A percentile compares a stretch with the other conserved stretches of the same genome.
Evolutionary conservation across 1,139 yeast genomes (phyloP).

Genomic region (Trichomonascaceae sp.): DNA sequence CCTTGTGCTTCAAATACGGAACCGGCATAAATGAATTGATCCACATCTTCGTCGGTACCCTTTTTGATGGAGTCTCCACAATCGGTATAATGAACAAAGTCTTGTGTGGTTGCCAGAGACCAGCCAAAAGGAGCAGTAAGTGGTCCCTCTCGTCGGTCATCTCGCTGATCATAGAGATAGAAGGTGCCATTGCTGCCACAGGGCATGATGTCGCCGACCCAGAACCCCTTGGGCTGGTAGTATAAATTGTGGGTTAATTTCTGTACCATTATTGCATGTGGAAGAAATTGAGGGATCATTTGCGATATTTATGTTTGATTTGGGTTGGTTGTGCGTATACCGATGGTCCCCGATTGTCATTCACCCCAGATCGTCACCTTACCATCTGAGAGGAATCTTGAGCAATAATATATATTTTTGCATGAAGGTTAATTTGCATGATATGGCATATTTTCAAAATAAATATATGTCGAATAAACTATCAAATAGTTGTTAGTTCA

Average conservation of each 20-base stretch:
- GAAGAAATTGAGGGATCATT: background rate
- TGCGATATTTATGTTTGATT: background rate
- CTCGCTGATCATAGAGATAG: conserved; percentile 11
- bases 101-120: conserved; percentile 11
- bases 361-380: background rate
- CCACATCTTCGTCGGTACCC: conserved; percentile 10
- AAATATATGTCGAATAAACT: no score
- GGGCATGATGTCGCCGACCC: conserved; percentile 13
- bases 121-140: conserved; percentile 12
- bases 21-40: conserved; percentile 11
- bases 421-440: no score
- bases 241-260: conserved; percentile 5
- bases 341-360: no score
- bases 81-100: conserved; percentile 10
- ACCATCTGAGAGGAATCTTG: background rate
- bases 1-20: conserved; percentile 11
- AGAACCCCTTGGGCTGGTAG: conserved; percentile 11
- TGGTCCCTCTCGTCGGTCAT: conserved; percentile 12
- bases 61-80: conserved; percentile 11
- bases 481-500: no score
- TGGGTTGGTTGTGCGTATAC: background rate
- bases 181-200: conserved; percentile 12
- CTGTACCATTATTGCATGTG: background rate
- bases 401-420: background rate
- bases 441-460: no score